These are phyloP conservation scores for Flueggea neowawraea DNA, from an alignment of 441 rosid genomes.

Conservation along the genomic window DNA sequence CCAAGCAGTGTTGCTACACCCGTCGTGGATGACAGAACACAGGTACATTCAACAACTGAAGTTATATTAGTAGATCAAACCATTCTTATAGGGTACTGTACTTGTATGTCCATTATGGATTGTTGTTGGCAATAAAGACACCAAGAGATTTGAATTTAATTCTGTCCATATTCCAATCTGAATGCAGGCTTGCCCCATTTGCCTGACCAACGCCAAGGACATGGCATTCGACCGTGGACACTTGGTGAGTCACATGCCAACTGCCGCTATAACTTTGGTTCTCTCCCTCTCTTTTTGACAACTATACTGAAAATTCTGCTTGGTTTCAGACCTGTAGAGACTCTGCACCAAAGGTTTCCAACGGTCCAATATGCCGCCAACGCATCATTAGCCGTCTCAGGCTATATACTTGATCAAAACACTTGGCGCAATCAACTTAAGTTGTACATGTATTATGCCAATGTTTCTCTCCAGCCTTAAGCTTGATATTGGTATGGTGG, in stretches of 20 bases:
- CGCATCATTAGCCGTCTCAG: constrained; percentile 55
- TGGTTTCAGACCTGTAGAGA: constrained; percentile 63
- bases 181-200: constrained; percentile 67
- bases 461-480: too few relatives aligned
- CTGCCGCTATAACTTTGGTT: background rate
- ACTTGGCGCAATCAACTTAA: too few relatives aligned
- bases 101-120: background rate
- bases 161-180: constrained; percentile 3
- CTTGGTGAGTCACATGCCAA: constrained; percentile 41
- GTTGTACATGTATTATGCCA: too few relatives aligned
- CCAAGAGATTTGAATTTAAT: background rate
- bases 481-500: too few relatives aligned
- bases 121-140: background rate
- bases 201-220: constrained; percentile 59
- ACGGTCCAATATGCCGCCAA: constrained; percentile 79
- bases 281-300: background rate
- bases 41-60: constrained; percentile 24
- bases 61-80: background rate
- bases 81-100: background rate
- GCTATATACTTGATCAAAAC: constrained; percentile 38
- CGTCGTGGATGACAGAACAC: constrained; percentile 40
- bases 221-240: constrained; percentile 82
- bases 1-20: constrained; percentile 31
- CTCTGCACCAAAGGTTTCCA: constrained; percentile 52
- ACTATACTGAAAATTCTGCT: constrained; percentile 1